A percentile compares a stretch with the other conserved stretches of the same genome.
Conservation (phyloP, 805 yeast species). For the Teunomyces aglyptinius region DNA sequence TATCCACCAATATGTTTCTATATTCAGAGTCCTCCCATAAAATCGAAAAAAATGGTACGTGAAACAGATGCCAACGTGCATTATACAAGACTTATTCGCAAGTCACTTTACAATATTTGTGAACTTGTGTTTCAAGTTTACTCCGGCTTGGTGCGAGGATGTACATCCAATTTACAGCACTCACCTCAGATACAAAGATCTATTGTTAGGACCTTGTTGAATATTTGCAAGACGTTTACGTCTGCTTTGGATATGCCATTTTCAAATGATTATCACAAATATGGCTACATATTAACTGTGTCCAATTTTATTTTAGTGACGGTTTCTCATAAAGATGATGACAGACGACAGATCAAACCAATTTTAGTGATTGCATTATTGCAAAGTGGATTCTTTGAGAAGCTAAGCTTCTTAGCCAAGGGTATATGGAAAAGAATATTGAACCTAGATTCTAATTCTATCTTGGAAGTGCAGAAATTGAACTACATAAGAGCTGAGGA, state of each 20-base stretch:
- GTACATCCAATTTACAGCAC: slow-evolving; percentile 4
- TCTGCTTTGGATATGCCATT: slow-evolving; percentile 21
- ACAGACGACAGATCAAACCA: slow-evolving; percentile 29
- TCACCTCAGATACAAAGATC: slow-evolving; percentile 27
- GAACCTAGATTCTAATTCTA: slow-evolving; percentile 8
- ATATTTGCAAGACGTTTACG: slow-evolving; percentile 25
- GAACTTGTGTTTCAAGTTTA: neutral
- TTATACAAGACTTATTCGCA: neutral
- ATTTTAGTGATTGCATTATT: slow-evolving; percentile 46
- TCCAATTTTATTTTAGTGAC: slow-evolving; percentile 33
- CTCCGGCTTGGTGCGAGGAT: neutral
- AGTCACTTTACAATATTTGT: neutral
- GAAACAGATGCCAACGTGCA: neutral
- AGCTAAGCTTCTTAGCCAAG: slow-evolving; percentile 24
- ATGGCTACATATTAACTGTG: slow-evolving; percentile 33
- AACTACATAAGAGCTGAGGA: slow-evolving; percentile 36
- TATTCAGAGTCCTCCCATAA: slow-evolving; percentile 25
- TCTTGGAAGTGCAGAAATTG: slow-evolving; percentile 24
- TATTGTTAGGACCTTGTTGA: slow-evolving; percentile 38
- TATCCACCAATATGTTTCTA: slow-evolving; percentile 44
- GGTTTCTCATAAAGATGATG: slow-evolving; percentile 24
- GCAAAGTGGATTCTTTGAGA: slow-evolving; percentile 48
- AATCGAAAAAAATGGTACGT: neutral
- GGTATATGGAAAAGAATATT: slow-evolving; percentile 22
- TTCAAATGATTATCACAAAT: slow-evolving; percentile 14